phyloP scores from a whole-genome alignment of 2,329 filamentous ascomycete species.

The Harringtonia lauricola region DNA sequence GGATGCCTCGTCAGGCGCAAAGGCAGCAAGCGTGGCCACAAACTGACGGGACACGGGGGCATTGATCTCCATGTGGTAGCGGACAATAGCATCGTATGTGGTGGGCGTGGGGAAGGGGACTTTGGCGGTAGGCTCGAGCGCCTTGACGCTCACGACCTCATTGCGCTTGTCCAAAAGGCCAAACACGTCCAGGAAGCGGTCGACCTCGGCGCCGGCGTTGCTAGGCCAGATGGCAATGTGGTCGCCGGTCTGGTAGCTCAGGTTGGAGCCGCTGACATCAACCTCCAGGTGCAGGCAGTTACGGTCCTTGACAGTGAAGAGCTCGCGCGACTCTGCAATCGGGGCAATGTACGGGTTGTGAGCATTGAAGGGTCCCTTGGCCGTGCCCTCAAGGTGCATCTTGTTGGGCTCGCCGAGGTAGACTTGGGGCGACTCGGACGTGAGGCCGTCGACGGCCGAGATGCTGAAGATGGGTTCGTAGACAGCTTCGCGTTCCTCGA shows the following conservation, averaged over 20 bases:
- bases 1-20: conserved; percentile 72
- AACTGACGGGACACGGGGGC: conserved; percentile 95
- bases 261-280: conserved; percentile 77
- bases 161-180: conserved; percentile 68
- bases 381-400: conserved; percentile 76
- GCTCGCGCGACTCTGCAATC: conserved; percentile 78
- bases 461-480: conserved; percentile 91
- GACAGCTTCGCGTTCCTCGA: conserved; percentile 91
- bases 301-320: conserved; percentile 80
- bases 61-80: conserved; percentile 96
- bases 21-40: conserved; percentile 73
- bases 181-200: conserved; percentile 73
- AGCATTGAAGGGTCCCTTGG: conserved; percentile 86
- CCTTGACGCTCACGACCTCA: conserved; percentile 77
- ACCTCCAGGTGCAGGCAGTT: conserved; percentile 97
- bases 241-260: conserved; percentile 91
- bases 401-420: conserved; percentile 96
- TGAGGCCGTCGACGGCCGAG: conserved; percentile 62
- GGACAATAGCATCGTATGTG: conserved; percentile 84
- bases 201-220: conserved; percentile 84
- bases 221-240: conserved; percentile 97
- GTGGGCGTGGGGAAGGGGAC: conserved; percentile 96
- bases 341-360: conserved; percentile 97
- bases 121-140: conserved; percentile 88
- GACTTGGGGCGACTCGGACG: conserved; percentile 65